Conservation (phyloP, 177 flowering plant species). For the Vitis hybrid region DNA sequence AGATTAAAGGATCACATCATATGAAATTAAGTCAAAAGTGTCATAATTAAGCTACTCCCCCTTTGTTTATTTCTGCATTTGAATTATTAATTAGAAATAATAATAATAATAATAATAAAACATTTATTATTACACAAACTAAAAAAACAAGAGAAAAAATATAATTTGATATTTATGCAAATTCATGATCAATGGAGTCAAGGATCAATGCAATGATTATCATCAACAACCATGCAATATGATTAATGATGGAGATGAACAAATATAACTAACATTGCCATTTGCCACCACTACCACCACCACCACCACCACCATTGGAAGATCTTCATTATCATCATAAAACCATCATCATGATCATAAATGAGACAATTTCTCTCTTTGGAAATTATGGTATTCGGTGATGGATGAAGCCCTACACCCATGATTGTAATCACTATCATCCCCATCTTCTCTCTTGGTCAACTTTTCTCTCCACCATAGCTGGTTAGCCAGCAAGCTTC, state of each 20-base stretch:
- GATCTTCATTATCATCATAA: no score
- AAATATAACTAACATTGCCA: background rate
- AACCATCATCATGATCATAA: background rate
- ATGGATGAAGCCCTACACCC: background rate
- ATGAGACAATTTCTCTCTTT: background rate
- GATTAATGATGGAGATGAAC: background rate
- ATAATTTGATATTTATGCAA: background rate
- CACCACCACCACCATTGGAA: background rate
- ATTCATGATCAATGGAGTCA: background rate
- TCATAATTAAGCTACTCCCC: no score
- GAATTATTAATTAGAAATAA: no score
- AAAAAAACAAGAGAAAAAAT: background rate
- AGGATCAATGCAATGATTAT: background rate
- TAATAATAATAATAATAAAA: no score
- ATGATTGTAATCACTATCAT: background rate
- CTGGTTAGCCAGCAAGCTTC: background rate
- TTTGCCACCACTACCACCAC: no score
- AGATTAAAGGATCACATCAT: no score
- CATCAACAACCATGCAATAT: constrained; percentile 14
- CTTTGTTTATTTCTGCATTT: no score
- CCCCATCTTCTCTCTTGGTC: background rate
- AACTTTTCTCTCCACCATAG: background rate
- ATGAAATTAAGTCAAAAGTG: constrained; percentile 1
- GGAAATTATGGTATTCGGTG: background rate
- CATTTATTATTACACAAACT: no score